A percentile compares a stretch with the other conserved stretches of the same genome.
phyloP scores from a whole-genome alignment of 257 asterid genomes.

The Plantago ovata region DNA sequence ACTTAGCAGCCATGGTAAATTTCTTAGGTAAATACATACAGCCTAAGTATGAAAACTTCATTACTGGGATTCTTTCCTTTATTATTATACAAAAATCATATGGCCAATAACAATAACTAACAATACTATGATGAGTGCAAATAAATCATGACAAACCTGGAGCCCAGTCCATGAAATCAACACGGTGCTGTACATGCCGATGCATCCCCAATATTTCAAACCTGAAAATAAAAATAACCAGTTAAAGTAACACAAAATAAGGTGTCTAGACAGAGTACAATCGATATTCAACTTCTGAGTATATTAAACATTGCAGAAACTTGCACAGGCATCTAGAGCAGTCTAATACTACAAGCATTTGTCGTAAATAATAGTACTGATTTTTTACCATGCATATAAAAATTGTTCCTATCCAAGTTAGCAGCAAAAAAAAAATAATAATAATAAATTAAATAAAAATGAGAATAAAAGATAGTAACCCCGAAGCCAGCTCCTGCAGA shows the following conservation, averaged over 20 bases:
- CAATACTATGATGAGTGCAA: neutral
- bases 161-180: slow-evolving; percentile 99
- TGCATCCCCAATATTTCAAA: slow-evolving; percentile 87
- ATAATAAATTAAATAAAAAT: neutral
- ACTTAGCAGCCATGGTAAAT: neutral
- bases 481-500: slow-evolving; percentile 72
- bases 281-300: no score
- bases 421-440: neutral
- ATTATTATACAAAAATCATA: no score
- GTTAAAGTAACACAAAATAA: slow-evolving; percentile 14
- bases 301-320: no score
- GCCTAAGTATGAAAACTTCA: neutral
- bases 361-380: no score
- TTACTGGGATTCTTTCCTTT: no score
- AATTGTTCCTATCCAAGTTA: neutral
- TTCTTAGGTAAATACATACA: slow-evolving; percentile 1
- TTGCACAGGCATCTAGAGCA: no score
- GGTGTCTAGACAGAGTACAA: no score
- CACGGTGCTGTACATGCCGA: slow-evolving; percentile 81
- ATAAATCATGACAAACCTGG: slow-evolving; percentile 56
- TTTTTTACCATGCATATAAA: no score
- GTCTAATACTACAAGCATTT: no score
- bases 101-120: no score
- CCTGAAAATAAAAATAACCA: slow-evolving; percentile 32
- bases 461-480: slow-evolving; percentile 48